These are phyloP conservation scores for Solanum gracilifrons DNA, from an alignment of 257 asterid species.

Conservation along the genomic window DNA sequence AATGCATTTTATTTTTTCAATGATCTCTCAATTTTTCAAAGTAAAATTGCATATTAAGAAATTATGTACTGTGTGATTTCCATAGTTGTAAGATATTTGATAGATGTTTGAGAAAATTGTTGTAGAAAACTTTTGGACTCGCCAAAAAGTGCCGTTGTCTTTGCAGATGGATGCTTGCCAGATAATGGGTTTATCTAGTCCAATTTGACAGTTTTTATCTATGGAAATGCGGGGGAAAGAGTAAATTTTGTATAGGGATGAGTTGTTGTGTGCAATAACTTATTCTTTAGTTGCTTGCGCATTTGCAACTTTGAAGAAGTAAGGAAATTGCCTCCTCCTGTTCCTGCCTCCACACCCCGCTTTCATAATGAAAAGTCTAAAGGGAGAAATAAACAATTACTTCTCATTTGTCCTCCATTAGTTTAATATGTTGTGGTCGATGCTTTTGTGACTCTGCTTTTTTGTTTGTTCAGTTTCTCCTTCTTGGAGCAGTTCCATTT, in stretches of 20 bases:
- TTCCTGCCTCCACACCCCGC: neutral
- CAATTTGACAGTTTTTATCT: neutral
- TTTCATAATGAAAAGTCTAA: neutral
- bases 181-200: neutral
- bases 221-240: neutral
- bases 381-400: neutral
- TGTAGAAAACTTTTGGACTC: neutral
- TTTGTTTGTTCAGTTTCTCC: conserved; percentile 39
- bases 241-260: neutral
- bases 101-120: neutral
- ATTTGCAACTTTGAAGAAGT: neutral
- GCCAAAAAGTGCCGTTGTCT: neutral
- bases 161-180: neutral
- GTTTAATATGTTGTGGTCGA: neutral
- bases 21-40: neutral
- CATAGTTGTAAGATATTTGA: neutral
- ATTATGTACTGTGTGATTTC: neutral
- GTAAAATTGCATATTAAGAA: neutral
- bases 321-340: neutral
- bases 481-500: conserved; percentile 93
- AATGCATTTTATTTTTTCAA: neutral
- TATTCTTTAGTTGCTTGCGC: neutral
- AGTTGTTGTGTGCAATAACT: neutral
- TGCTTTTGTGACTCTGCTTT: neutral
- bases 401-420: neutral